These are phyloP conservation scores for Sclerotinia trifoliorum DNA, from an alignment of 2,329 filamentous ascomycete species.

Conservation along the genomic window DNA sequence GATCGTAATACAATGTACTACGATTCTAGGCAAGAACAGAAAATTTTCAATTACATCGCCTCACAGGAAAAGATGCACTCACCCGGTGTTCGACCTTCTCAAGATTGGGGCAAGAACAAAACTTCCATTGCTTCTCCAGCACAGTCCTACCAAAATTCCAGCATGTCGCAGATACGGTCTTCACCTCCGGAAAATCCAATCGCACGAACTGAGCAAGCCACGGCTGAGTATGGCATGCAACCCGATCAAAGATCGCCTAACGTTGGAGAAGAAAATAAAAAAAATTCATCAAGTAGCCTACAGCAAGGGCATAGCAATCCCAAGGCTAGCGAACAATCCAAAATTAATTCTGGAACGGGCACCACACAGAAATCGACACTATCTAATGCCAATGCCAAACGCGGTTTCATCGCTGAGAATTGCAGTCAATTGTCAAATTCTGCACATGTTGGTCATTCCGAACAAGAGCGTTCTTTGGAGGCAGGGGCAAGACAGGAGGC, in stretches of 20 bases:
- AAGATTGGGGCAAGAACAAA: background rate
- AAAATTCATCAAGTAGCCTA: background rate
- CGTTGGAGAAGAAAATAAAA: background rate
- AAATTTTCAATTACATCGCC: background rate
- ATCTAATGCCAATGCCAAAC: background rate
- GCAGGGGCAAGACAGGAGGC: background rate
- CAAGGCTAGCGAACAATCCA: background rate
- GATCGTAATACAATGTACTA: background rate
- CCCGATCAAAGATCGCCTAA: background rate
- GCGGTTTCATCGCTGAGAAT: background rate
- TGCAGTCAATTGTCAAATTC: background rate
- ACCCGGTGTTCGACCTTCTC: background rate
- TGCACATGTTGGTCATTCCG: background rate
- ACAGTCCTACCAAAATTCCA: background rate
- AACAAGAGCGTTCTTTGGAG: background rate
- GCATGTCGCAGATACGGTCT: background rate
- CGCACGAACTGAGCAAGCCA: background rate
- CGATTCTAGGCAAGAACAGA: background rate
- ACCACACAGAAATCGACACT: background rate
- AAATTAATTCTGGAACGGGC: background rate
- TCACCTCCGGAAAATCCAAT: background rate
- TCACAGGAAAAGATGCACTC: background rate
- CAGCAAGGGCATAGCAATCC: background rate
- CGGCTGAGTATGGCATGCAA: background rate
- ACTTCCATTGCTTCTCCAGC: background rate